These are phyloP conservation scores for Ottelia alismoides DNA, from an alignment of 106 monocot species.

Conservation along the genomic window DNA sequence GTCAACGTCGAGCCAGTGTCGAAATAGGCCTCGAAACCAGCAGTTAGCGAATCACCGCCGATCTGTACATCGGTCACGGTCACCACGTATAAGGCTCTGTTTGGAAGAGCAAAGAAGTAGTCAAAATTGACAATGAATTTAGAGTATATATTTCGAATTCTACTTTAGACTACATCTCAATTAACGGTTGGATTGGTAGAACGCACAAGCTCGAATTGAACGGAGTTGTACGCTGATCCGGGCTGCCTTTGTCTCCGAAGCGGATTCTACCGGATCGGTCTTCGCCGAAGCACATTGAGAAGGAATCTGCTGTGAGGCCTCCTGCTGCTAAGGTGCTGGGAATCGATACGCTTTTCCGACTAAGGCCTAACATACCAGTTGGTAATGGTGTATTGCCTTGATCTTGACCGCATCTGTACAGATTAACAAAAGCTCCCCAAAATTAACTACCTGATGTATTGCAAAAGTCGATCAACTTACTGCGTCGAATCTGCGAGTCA, in stretches of 20 bases:
- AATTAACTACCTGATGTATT: too few relatives aligned
- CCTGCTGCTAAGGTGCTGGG: slow-evolving; percentile 61
- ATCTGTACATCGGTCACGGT: slow-evolving; percentile 38
- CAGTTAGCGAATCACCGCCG: slow-evolving; percentile 24
- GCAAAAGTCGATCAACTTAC: neutral
- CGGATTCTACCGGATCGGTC: slow-evolving; percentile 62
- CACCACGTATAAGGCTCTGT: slow-evolving; percentile 51
- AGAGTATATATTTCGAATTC: neutral
- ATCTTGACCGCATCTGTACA: slow-evolving; percentile 59
- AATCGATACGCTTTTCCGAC: slow-evolving; percentile 61
- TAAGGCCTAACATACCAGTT: slow-evolving; percentile 86
- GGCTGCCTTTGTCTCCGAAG: slow-evolving; percentile 83
- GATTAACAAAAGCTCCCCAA: too few relatives aligned
- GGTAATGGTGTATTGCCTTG: slow-evolving; percentile 86
- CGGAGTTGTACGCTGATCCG: slow-evolving; percentile 69
- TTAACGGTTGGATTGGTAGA: too few relatives aligned
- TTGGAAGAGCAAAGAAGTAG: neutral
- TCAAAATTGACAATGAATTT: neutral
- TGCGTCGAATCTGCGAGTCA: neutral
- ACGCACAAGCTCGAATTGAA: too few relatives aligned
- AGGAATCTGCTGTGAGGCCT: slow-evolving; percentile 65
- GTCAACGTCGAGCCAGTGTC: slow-evolving; percentile 78
- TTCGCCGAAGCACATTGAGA: slow-evolving; percentile 82
- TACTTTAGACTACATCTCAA: too few relatives aligned
- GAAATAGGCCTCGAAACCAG: slow-evolving; percentile 44